Conservation (phyloP, 768 basidiomycete species). For the Aureoboletus auriporus region DNA sequence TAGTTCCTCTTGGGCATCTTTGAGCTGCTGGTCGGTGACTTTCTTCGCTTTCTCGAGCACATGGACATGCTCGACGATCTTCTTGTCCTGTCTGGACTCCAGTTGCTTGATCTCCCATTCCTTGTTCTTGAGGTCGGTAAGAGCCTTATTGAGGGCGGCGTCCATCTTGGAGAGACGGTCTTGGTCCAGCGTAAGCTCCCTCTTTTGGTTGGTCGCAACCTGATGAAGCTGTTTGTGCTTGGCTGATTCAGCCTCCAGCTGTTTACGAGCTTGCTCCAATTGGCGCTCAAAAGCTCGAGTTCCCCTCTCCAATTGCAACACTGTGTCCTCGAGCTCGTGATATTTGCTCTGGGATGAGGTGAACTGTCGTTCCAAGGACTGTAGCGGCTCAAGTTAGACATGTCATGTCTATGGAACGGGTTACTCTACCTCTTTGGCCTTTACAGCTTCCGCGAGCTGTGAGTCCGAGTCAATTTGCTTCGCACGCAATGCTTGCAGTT, state of each 20-base stretch:
- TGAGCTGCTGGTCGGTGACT: conserved; percentile 87
- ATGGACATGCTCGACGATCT: conserved; percentile 97
- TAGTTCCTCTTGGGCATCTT: conserved; percentile 74
- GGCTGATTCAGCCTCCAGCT: conserved; percentile 67
- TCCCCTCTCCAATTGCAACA: conserved; percentile 81
- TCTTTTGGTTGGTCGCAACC: conserved; percentile 53
- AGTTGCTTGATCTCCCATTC: conserved; percentile 88
- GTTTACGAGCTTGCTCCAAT: conserved; percentile 63
- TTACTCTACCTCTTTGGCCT: conserved; percentile 68
- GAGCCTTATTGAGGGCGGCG: conserved; percentile 73
- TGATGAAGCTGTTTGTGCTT: conserved; percentile 79
- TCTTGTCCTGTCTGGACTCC: conserved; percentile 88
- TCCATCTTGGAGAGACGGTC: conserved; percentile 71
- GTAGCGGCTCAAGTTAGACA: conserved; percentile 3
- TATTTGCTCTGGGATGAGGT: conserved; percentile 66
- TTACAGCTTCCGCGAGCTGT: conserved; percentile 55
- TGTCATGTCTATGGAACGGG: neutral
- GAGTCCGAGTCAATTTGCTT: conserved; percentile 66
- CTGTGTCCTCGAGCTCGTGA: conserved; percentile 83
- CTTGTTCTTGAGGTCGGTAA: conserved; percentile 73
- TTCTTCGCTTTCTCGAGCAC: conserved; percentile 95
- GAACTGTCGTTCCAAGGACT: conserved; percentile 82
- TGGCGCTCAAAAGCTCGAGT: conserved; percentile 71
- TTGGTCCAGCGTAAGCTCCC: conserved; percentile 65
- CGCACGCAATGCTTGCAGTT: conserved; percentile 63